These are phyloP conservation scores for Russula virescens DNA, from an alignment of 768 basidiomycete genomes.

Conservation along the genomic window DNA sequence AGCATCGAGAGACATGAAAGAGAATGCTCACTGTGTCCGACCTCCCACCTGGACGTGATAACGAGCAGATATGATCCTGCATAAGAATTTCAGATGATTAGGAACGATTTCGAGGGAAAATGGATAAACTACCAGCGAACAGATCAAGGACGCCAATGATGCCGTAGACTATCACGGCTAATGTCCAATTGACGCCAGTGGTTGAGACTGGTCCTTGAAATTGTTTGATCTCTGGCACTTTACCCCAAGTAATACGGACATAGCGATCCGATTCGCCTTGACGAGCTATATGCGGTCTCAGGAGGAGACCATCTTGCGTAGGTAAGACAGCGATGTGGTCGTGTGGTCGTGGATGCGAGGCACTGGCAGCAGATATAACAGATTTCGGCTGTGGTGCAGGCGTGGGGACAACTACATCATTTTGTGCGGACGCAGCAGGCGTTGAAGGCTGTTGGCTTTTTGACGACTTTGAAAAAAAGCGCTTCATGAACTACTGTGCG, in stretches of 20 bases:
- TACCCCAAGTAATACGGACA: conserved; percentile 58
- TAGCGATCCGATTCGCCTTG: conserved; percentile 33
- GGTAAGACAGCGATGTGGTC: conserved; percentile 59
- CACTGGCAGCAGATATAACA: conserved; percentile 55
- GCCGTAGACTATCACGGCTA: conserved; percentile 60
- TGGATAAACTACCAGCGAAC: conserved; percentile 52
- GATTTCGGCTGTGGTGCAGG: conserved; percentile 54
- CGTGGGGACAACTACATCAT: conserved; percentile 23
- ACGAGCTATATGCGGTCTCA: conserved; percentile 49
- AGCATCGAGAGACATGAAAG: background rate
- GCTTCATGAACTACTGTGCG: conserved; percentile 18
- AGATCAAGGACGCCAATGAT: conserved; percentile 70
- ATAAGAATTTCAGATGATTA: conserved; percentile 13
- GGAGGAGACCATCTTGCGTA: conserved; percentile 56
- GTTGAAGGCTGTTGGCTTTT: conserved; percentile 8
- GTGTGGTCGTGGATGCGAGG: conserved; percentile 72
- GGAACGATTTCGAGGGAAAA: conserved; percentile 1
- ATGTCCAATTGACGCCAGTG: conserved; percentile 46
- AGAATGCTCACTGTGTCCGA: conserved; percentile 57
- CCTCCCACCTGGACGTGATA: conserved; percentile 53
- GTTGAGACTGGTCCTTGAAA: conserved; percentile 33
- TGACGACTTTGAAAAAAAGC: conserved; percentile 21
- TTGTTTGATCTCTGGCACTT: conserved; percentile 48
- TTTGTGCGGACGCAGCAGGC: background rate
- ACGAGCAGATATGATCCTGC: conserved; percentile 74